Evolutionary conservation across 2,329 filamentous ascomycete species (phyloP).

Genomic region (Dothistroma pini): DNA sequence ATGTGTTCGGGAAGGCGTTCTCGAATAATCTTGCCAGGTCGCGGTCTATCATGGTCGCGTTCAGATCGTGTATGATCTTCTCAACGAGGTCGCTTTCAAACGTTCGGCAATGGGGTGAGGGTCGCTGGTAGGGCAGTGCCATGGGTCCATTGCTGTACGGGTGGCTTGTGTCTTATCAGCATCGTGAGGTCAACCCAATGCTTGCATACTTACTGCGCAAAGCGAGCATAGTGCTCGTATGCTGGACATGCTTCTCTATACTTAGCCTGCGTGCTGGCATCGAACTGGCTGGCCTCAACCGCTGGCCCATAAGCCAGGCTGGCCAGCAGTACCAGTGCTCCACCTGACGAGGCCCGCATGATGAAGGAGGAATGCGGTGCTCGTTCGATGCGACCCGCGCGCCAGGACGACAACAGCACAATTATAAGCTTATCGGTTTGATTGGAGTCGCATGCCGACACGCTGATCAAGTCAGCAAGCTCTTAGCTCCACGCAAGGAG

Average conservation of each 20-base stretch:
- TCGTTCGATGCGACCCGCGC: slow-evolving; percentile 1
- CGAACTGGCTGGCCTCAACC: slow-evolving; percentile 22
- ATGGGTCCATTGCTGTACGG: slow-evolving; percentile 78
- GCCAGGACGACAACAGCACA: not conserved
- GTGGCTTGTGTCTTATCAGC: slow-evolving; percentile 49
- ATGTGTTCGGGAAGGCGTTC: slow-evolving; percentile 71
- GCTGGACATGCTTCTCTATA: slow-evolving; percentile 38
- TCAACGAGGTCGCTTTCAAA: slow-evolving; percentile 87
- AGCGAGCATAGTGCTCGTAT: slow-evolving; percentile 39
- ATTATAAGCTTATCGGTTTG: not conserved
- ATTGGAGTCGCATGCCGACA: slow-evolving; percentile 2
- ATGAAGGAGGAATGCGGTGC: not conserved
- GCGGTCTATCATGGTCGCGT: slow-evolving; percentile 71
- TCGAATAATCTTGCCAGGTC: slow-evolving; percentile 91
- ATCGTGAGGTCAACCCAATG: not conserved
- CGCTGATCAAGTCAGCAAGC: slow-evolving; percentile 3
- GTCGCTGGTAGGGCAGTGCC: slow-evolving; percentile 80
- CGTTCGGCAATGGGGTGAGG: slow-evolving; percentile 75
- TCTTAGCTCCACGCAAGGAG: not conserved
- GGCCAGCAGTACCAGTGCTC: slow-evolving; percentile 30
- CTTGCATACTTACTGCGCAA: slow-evolving; percentile 32
- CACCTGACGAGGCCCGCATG: slow-evolving; percentile 28
- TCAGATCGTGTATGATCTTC: slow-evolving; percentile 79
- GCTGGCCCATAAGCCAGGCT: slow-evolving; percentile 24
- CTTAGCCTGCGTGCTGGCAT: slow-evolving; percentile 30